These are phyloP conservation scores for Fusarium caatingaense DNA, from an alignment of 2,329 filamentous ascomycete genomes.

Conservation along the genomic window DNA sequence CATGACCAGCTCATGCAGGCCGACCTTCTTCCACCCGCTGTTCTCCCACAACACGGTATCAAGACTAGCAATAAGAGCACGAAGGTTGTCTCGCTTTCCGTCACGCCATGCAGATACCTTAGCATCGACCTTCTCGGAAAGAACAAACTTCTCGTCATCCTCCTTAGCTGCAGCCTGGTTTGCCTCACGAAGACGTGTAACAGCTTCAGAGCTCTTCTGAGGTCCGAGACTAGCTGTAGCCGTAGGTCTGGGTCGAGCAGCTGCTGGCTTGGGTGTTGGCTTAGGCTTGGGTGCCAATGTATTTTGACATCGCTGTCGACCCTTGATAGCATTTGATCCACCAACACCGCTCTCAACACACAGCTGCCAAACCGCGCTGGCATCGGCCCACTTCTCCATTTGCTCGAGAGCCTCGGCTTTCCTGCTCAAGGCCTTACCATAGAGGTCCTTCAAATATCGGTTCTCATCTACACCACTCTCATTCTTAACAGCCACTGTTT, in stretches of 20 bases:
- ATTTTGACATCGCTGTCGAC: slow-evolving; percentile 89
- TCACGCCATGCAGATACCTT: slow-evolving; percentile 84
- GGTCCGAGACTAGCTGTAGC: slow-evolving; percentile 54
- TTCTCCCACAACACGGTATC: slow-evolving; percentile 92
- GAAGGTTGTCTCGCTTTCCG: slow-evolving; percentile 91
- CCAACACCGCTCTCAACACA: slow-evolving; percentile 88
- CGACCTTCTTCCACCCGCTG: slow-evolving; percentile 96
- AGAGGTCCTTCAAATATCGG: slow-evolving; percentile 93
- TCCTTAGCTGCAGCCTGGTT: slow-evolving; percentile 87
- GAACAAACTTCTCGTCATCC: slow-evolving; percentile 92
- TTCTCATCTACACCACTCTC: slow-evolving; percentile 67
- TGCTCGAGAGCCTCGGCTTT: slow-evolving; percentile 97
- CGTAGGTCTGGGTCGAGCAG: slow-evolving; percentile 59
- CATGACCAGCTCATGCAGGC: slow-evolving; percentile 91
- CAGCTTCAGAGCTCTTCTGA: slow-evolving; percentile 76
- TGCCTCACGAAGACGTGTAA: slow-evolving; percentile 82
- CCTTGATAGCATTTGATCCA: slow-evolving; percentile 84
- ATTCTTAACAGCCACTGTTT: slow-evolving; percentile 77
- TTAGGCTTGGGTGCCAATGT: slow-evolving; percentile 79
- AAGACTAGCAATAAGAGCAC: slow-evolving; percentile 86
- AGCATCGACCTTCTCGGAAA: slow-evolving; percentile 87
- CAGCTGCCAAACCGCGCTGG: slow-evolving; percentile 80
- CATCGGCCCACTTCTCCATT: slow-evolving; percentile 93
- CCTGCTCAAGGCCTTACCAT: slow-evolving; percentile 90
- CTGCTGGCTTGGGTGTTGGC: slow-evolving; percentile 57